Conservation (phyloP, 2,329 filamentous ascomycete genomes). For the Fusarium anguioides region DNA sequence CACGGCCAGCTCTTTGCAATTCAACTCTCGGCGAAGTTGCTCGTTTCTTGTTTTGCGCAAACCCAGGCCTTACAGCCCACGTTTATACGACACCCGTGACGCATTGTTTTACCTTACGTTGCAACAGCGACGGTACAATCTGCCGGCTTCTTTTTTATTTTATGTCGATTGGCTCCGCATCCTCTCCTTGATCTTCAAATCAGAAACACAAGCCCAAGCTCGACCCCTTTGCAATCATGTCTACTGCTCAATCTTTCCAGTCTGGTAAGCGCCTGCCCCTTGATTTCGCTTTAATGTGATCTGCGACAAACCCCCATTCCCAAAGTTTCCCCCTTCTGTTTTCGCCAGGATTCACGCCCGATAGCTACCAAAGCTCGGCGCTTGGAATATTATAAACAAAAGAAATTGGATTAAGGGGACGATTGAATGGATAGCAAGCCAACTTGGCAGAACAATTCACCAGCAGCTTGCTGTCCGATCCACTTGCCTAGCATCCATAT, state of each 20-base stretch:
- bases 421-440: constrained; percentile 35
- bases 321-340: constrained; percentile 32
- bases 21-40: constrained; percentile 19
- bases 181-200: constrained; percentile 42
- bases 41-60: constrained; percentile 10
- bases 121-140: constrained; percentile 29
- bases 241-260: constrained; percentile 43
- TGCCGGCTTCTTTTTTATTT: constrained; percentile 26
- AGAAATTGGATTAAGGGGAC: constrained; percentile 35
- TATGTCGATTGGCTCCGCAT: constrained; percentile 34
- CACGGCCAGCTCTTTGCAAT: constrained; percentile 32
- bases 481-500: constrained; percentile 45
- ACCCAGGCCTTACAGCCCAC: constrained; percentile 11
- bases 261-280: constrained; percentile 46
- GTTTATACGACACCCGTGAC: constrained; percentile 26
- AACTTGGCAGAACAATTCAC: constrained; percentile 44
- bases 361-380: constrained; percentile 36
- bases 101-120: constrained; percentile 32
- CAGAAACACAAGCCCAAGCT: constrained; percentile 42
- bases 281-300: constrained; percentile 47
- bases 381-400: constrained; percentile 40
- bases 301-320: constrained; percentile 40
- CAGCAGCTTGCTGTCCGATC: constrained; percentile 38
- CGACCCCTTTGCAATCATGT: constrained; percentile 45
- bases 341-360: constrained; percentile 30